Evolutionary conservation across 768 basidiomycete genomes (phyloP).

Genomic region (Psilocybe sp.): DNA sequence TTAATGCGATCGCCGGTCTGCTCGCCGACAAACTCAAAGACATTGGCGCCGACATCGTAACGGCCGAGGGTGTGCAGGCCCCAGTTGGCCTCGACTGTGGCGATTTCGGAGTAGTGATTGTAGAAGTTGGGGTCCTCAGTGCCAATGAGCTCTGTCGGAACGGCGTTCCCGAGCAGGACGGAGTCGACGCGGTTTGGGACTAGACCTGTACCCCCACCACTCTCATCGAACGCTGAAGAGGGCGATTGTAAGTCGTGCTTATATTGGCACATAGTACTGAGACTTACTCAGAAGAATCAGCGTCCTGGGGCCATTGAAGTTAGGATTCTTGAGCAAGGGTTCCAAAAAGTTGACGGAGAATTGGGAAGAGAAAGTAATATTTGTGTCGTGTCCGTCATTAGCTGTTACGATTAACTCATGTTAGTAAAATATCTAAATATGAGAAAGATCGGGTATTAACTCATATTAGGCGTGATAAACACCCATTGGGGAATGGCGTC

Average conservation of each 20-base stretch:
- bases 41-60: slow-evolving; percentile 54
- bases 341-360: slow-evolving; percentile 52
- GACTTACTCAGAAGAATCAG: slow-evolving; percentile 47
- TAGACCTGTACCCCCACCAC: too few species aligned
- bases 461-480: slow-evolving; percentile 62
- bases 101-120: slow-evolving; percentile 57
- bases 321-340: slow-evolving; percentile 45
- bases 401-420: slow-evolving; percentile 16
- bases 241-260: not conserved
- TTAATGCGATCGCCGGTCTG: slow-evolving; percentile 38
- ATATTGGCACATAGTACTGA: not conserved
- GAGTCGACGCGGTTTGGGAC: slow-evolving; percentile 42
- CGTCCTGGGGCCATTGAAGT: slow-evolving; percentile 54
- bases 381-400: slow-evolving; percentile 63
- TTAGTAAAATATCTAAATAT: not conserved
- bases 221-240: slow-evolving; percentile 53
- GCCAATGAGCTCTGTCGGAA: slow-evolving; percentile 39
- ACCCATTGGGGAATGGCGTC: slow-evolving; percentile 55
- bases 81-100: slow-evolving; percentile 63
- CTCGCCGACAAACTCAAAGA: slow-evolving; percentile 49
- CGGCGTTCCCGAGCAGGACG: slow-evolving; percentile 38
- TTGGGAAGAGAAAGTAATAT: slow-evolving; percentile 38
- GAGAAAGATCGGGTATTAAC: slow-evolving; percentile 8
- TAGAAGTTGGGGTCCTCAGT: slow-evolving; percentile 54
- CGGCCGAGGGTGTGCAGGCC: slow-evolving; percentile 57